Base-by-base conservation (phyloP, 805 yeast species). In the Saccharomycopsis olivae region DNA sequence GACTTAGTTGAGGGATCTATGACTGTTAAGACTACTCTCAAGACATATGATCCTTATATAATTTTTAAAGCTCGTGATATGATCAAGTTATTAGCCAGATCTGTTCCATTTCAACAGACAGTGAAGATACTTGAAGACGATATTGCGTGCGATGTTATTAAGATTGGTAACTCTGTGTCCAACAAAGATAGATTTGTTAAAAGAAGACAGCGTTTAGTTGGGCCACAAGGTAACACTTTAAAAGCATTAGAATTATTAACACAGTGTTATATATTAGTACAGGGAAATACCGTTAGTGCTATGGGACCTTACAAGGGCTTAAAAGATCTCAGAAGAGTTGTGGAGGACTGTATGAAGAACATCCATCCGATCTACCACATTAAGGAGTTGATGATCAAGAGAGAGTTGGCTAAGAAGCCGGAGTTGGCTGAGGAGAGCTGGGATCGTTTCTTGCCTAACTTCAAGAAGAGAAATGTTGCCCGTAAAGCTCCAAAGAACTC, bases 341-440 rank as follows among this genome's bases (percentile, higher is more conserved):
- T 92, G 30, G 97, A 89, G 58, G 98, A 92, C 57, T 92, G 97
- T 61, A 92, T 92, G 98, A 76, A 71, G 55, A 92, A 92, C 53
- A 70, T 92, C 11, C 98, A 92, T 58, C 98, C 98, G n/a, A 89
- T 92, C 46, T 92, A 92, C 62, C 89, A 92, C 59, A 89, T 92
- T 56, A 92, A 92, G 59, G 98, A 92, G 60, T 69, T 92, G 47
- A 92, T 92, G 98, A 89, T 92, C 57, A 89, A 88, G 63, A 81
- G 92, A 59, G 98, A 92, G 62, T 68, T 92, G 47, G 85, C 94
- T 24, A 84, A 87, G 64, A 86, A 84, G 54, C 98, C 98, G 9
- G 97, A 92, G 53, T 69, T 92, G 49, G 96, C 95, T 23, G 68
- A 84, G 40, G 97, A 92, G 62, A 96, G 87, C 61, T 92, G 98